These are phyloP conservation scores for Daldinia caldariorum DNA, from an alignment of 495 filamentous ascomycete species.

Conservation along the genomic window DNA sequence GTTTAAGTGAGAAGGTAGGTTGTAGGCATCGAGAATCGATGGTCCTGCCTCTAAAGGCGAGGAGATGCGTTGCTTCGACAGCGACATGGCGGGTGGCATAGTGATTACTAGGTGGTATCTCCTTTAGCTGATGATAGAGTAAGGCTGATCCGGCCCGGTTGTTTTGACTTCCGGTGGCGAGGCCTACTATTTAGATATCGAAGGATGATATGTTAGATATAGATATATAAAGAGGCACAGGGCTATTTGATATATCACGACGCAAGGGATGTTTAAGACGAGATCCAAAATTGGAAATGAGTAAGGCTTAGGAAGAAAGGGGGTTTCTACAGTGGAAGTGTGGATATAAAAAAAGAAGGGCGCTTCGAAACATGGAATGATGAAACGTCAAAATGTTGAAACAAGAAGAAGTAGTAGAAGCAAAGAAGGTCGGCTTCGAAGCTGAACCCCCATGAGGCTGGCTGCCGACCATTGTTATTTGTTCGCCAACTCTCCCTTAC, in stretches of 20 bases:
- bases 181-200: constrained; percentile 17
- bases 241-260: constrained; percentile 28
- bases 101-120: constrained; percentile 2
- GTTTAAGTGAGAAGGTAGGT: constrained; percentile 56
- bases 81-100: constrained; percentile 41
- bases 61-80: constrained; percentile 61
- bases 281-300: constrained; percentile 22
- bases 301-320: constrained; percentile 8
- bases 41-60: constrained; percentile 64
- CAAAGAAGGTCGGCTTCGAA: constrained; percentile 9
- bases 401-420: neutral
- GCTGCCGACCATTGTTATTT: constrained; percentile 1
- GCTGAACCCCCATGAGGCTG: constrained; percentile 21
- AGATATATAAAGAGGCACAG: constrained; percentile 16
- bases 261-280: constrained; percentile 8
- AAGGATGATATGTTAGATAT: constrained; percentile 21
- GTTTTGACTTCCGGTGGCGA: constrained; percentile 20
- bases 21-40: constrained; percentile 59
- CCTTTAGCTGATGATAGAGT: constrained; percentile 23
- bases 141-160: constrained; percentile 20
- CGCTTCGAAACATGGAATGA: constrained; percentile 47
- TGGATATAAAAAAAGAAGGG: constrained; percentile 44
- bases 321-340: constrained; percentile 15
- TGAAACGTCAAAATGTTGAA: constrained; percentile 41
- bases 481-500: constrained; percentile 9